Evolutionary conservation across 495 filamentous ascomycete genomes (phyloP).

Genomic region (Aspergillus biplanus): DNA sequence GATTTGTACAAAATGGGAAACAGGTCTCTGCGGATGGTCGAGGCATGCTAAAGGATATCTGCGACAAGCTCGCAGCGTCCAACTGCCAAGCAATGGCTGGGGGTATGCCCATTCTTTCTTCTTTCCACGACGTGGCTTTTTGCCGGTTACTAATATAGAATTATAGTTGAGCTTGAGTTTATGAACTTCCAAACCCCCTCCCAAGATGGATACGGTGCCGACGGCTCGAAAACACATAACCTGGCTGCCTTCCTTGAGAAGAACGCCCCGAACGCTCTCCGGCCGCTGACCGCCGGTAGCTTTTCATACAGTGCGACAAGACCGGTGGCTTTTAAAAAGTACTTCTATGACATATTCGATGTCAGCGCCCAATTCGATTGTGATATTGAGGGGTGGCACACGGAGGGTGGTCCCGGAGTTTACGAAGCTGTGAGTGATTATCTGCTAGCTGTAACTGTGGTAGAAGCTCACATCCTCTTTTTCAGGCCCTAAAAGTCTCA

Average conservation of each 20-base stretch:
- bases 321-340: slow-evolving; percentile 85
- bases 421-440: slow-evolving; percentile 71
- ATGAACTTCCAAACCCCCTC: slow-evolving; percentile 79
- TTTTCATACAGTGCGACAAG: slow-evolving; percentile 91
- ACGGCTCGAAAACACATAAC: slow-evolving; percentile 58
- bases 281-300: slow-evolving; percentile 84
- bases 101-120: slow-evolving; percentile 51
- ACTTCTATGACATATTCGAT: slow-evolving; percentile 85
- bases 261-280: slow-evolving; percentile 67
- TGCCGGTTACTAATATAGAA: not conserved
- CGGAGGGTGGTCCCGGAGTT: slow-evolving; percentile 86
- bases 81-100: slow-evolving; percentile 80
- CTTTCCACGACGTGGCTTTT: not conserved
- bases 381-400: slow-evolving; percentile 90
- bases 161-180: slow-evolving; percentile 87
- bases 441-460: not conserved
- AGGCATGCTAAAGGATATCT: slow-evolving; percentile 64
- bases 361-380: slow-evolving; percentile 73
- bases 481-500: slow-evolving; percentile 68
- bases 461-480: slow-evolving; percentile 4
- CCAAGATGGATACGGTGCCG: slow-evolving; percentile 37
- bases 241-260: slow-evolving; percentile 69
- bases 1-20: slow-evolving; percentile 62
- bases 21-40: slow-evolving; percentile 77
- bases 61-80: slow-evolving; percentile 62